Conservation (phyloP, 306 rosid genomes). For the Lathyrus oleraceus region DNA sequence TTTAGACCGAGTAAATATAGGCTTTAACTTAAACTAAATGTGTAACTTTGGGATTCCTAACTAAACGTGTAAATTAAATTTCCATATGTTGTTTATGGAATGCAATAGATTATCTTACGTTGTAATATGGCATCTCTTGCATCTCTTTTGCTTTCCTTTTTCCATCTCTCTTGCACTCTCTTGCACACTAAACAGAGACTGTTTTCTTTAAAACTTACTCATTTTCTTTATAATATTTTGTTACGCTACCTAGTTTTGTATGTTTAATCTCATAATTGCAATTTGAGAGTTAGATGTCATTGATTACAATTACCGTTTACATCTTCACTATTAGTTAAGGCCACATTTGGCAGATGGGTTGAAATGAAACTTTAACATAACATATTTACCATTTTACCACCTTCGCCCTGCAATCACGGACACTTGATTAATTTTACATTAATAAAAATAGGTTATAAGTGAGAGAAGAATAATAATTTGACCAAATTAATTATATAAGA, state of each 20-base stretch:
- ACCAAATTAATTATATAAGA: too few relatives aligned
- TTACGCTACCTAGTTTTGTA: neutral
- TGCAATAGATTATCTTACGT: conserved; percentile 12
- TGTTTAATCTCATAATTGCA: neutral
- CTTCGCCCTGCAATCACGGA: too few relatives aligned
- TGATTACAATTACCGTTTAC: too few relatives aligned
- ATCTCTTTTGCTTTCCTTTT: neutral
- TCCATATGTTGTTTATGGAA: conserved; percentile 16
- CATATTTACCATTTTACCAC: too few relatives aligned
- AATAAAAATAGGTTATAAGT: too few relatives aligned
- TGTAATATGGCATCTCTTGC: neutral
- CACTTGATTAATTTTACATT: too few relatives aligned
- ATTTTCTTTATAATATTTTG: neutral
- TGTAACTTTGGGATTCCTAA: conserved; percentile 5
- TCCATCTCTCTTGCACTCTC: neutral
- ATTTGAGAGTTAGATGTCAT: neutral
- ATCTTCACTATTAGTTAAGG: too few relatives aligned
- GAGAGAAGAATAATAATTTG: too few relatives aligned
- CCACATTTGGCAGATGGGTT: too few relatives aligned
- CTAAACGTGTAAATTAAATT: conserved; percentile 12
- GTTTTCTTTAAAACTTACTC: neutral
- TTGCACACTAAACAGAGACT: neutral
- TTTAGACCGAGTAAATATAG: conserved; percentile 25
- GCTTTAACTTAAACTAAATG: neutral
- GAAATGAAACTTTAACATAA: too few relatives aligned